Base-by-base conservation (phyloP, 371 early-diverging fungal species). In the Mucor ambiguus region DNA sequence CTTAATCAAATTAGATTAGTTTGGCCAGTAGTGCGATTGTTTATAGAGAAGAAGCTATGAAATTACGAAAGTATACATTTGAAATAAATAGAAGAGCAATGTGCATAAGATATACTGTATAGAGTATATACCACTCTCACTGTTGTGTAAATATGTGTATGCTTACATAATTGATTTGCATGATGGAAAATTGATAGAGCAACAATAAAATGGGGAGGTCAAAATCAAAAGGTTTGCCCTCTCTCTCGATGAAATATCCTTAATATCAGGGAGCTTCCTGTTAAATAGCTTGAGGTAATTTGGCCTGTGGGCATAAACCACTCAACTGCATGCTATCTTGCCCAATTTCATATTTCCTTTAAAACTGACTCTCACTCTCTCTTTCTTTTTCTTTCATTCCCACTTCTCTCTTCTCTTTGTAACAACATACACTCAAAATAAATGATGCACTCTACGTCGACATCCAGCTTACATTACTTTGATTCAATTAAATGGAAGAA, bases 281-380 rank as follows among this genome's bases (percentile, higher is more conserved):
- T 28, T 12, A 14, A 24, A 28, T 37, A 33, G 49, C 54, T 29
- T 72, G 69, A 72, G 69, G 72, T 54, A 29, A 72, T 72, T 72
- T 72, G 60, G 69, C 72, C 72, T 65, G 49, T 72, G 72, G 72
- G 58, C 55, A 62, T 48, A 66, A 70, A 70, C 66, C 61, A 26
- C 70, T 66, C 70, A 70, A 64, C 46, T 70, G 70, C 70, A 70
- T 66, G 57, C 46, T 67, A 67, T 66, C 56, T 32, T 64, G 41
- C 64, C 44, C 48, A 67, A 59, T 63, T 56, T 49, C 38, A 20
- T 49, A 63, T 63, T 58, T 14, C 26, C 20, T 54, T 54, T 29
- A 57, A 62, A 52, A 48, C n/a, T 9, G 9, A 38, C 11, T 28
- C 33, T 52, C 20, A 32, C 16, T 49, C 18, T 48, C 37, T 24